A percentile compares a stretch with the other conserved stretches of the same genome.
phyloP scores from a whole-genome alignment of 192 early-diverging fungal genomes.

The Lobosporangium transversale region DNA sequence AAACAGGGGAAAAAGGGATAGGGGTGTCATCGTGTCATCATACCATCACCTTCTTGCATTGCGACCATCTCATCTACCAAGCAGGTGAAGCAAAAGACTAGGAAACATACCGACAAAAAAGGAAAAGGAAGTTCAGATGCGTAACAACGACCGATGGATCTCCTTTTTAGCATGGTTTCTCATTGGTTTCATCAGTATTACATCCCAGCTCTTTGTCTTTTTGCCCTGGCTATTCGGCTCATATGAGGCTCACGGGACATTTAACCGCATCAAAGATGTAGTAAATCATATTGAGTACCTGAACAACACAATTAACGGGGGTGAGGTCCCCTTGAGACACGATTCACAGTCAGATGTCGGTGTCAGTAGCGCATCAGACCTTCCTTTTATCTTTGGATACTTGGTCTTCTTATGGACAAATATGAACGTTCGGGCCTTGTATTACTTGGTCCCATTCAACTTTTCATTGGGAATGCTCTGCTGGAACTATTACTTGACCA shows the following conservation, averaged over 20 bases:
- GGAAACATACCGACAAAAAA: background rate
- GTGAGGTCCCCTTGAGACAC: background rate
- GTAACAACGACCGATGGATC: constrained; percentile 14
- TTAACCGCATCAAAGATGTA: background rate
- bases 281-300: background rate
- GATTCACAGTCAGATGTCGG: background rate
- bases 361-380: background rate
- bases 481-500: constrained; percentile 88
- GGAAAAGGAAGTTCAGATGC: constrained; percentile 1
- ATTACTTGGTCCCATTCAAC: constrained; percentile 78
- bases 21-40: no score
- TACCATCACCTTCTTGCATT: no score
- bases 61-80: no score
- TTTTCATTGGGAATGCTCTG: constrained; percentile 77
- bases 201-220: constrained; percentile 71
- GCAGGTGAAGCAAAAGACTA: no score
- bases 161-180: constrained; percentile 46
- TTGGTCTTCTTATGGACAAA: constrained; percentile 39
- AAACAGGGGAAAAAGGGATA: no score
- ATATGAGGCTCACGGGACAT: background rate
- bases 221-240: constrained; percentile 56
- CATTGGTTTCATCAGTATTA: constrained; percentile 69
- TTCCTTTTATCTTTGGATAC: no score
- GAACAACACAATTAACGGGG: background rate
- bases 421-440: constrained; percentile 43